These are phyloP conservation scores for Pseudonitzschia multistriata DNA, from an alignment of 108 stramenopile genomes.

Conservation along the genomic window DNA sequence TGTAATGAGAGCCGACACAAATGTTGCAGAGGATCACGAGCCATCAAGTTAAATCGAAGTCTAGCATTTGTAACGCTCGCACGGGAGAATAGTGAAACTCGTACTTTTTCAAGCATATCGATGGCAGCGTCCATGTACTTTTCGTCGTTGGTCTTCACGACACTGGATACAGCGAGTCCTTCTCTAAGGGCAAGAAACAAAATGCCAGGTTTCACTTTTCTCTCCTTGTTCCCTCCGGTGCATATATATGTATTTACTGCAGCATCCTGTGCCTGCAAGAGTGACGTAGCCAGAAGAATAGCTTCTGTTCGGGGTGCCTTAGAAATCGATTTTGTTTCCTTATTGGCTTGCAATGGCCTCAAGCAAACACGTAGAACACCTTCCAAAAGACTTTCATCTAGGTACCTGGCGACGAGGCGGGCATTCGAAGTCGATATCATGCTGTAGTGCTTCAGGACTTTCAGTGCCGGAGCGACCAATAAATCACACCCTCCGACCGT, in stretches of 20 bases:
- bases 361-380: slow-evolving; percentile 31
- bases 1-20: slow-evolving; percentile 45
- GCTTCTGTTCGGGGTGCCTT: slow-evolving; percentile 26
- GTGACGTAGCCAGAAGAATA: slow-evolving; percentile 23
- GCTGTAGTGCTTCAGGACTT: slow-evolving; percentile 30
- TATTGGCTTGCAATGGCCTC: slow-evolving; percentile 8
- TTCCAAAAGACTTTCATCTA: slow-evolving; percentile 38
- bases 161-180: slow-evolving; percentile 19
- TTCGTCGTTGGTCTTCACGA: not conserved
- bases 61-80: slow-evolving; percentile 14
- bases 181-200: slow-evolving; percentile 43
- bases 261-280: slow-evolving; percentile 36
- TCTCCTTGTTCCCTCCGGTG: slow-evolving; percentile 42
- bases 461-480: slow-evolving; percentile 24
- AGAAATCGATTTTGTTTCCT: not conserved
- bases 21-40: slow-evolving; percentile 51
- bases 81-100: not conserved
- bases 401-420: slow-evolving; percentile 49
- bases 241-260: slow-evolving; percentile 36
- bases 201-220: slow-evolving; percentile 49
- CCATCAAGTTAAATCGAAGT: slow-evolving; percentile 44
- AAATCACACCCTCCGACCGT: slow-evolving; percentile 26
- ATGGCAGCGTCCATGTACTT: slow-evolving; percentile 16
- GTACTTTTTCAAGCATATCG: slow-evolving; percentile 17
- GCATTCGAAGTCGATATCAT: slow-evolving; percentile 33